A percentile compares a stretch with the other conserved stretches of the same genome.
phyloP scores from a whole-genome alignment of 805 yeast species.

The Ascoidea rubescens region DNA sequence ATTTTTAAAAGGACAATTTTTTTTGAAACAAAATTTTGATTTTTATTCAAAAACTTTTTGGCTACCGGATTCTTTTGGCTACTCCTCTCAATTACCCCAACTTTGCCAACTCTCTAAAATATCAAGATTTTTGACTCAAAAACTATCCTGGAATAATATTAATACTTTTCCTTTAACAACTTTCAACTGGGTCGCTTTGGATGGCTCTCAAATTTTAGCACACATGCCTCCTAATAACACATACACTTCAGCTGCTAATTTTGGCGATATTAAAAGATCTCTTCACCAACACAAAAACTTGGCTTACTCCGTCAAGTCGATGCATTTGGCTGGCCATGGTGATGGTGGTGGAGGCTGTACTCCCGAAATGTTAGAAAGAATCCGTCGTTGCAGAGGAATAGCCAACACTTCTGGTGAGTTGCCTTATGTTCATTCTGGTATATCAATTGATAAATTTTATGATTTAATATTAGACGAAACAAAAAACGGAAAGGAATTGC shows the following conservation, averaged over 20 bases:
- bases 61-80: conserved; percentile 97
- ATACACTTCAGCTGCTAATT: conserved; percentile 84
- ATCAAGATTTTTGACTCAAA: conserved; percentile 79
- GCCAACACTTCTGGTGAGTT: conserved; percentile 67
- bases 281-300: conserved; percentile 71
- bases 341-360: conserved; percentile 99
- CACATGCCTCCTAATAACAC: conserved; percentile 99
- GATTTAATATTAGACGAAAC: conserved; percentile 49
- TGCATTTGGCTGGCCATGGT: conserved; percentile 82
- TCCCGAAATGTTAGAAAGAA: conserved; percentile 82
- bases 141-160: conserved; percentile 92
- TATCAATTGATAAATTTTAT: conserved; percentile 61
- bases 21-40: conserved; percentile 71
- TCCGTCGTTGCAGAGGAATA: conserved; percentile 82
- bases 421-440: conserved; percentile 72
- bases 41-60: conserved; percentile 64
- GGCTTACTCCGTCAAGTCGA: conserved; percentile 66
- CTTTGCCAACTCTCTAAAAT: conserved; percentile 79
- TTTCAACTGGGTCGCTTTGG: conserved; percentile 91
- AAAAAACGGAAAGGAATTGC: conserved; percentile 50
- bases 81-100: conserved; percentile 91
- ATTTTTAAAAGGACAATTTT: conserved; percentile 80
- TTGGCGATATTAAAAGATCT: conserved; percentile 82
- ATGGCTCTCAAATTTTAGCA: conserved; percentile 83
- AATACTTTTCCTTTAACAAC: conserved; percentile 82